These are phyloP conservation scores for Pyricularia grisea DNA, from an alignment of 2,329 filamentous ascomycete genomes.

Conservation along the genomic window DNA sequence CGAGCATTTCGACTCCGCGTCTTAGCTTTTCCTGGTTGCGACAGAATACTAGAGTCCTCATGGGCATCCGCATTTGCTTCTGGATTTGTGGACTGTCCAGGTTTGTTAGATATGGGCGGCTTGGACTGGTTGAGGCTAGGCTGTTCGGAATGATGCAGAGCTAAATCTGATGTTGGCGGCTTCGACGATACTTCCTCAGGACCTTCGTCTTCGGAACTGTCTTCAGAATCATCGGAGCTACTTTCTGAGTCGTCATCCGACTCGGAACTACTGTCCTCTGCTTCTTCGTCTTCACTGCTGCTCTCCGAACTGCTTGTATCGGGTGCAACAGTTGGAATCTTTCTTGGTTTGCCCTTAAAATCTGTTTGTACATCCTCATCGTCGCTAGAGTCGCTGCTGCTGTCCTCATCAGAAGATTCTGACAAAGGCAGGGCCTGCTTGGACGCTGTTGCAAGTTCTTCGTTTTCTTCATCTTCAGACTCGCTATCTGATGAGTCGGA, in stretches of 20 bases:
- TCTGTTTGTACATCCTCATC: neutral
- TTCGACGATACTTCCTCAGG: constrained; percentile 28
- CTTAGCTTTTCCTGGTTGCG: constrained; percentile 17
- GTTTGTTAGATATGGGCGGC: neutral
- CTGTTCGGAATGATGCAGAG: neutral
- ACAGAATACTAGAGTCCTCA: neutral
- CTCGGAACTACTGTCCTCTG: constrained; percentile 6
- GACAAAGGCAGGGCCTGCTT: neutral
- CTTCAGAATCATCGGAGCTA: constrained; percentile 12
- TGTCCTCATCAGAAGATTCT: constrained; percentile 8
- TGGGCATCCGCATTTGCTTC: neutral
- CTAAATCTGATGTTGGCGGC: constrained; percentile 2
- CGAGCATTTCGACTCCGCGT: constrained; percentile 45
- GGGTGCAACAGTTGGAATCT: neutral
- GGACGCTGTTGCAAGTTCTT: neutral
- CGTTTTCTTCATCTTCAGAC: neutral
- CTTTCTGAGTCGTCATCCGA: constrained; percentile 7
- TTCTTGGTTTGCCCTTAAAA: neutral
- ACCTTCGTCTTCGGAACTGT: constrained; percentile 11
- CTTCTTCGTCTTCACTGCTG: constrained; percentile 6
- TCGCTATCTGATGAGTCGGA: constrained; percentile 7
- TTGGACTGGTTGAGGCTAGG: neutral
- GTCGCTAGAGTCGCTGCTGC: constrained; percentile 7
- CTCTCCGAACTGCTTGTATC: constrained; percentile 8
- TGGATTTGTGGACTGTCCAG: neutral